Evolutionary conservation across 2,329 filamentous ascomycete species (phyloP).

Genomic region (Grosmannia huntii): DNA sequence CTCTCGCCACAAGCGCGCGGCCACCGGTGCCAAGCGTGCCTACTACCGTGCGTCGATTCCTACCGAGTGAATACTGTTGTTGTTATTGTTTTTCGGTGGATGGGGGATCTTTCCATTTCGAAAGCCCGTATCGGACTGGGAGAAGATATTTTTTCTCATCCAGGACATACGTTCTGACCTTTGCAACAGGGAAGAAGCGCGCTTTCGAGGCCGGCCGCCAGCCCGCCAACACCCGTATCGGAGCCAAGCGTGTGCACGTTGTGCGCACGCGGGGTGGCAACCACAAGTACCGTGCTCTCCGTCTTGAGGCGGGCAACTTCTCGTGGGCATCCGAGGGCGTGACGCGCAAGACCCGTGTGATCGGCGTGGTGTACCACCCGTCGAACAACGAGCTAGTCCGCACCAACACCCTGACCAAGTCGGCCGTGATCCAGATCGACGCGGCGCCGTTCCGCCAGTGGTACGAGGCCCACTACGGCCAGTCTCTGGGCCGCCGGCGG

Average conservation of each 20-base stretch:
- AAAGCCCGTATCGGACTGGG: constrained; percentile 51
- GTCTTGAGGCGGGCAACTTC: constrained; percentile 98
- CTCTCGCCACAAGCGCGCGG: constrained; percentile 99
- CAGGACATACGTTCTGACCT: constrained; percentile 62
- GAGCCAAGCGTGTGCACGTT: constrained; percentile 38
- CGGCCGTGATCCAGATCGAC: constrained; percentile 97
- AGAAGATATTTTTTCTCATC: constrained; percentile 11
- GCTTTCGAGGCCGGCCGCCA: constrained; percentile 99
- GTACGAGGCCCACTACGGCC: constrained; percentile 99
- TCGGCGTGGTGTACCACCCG: constrained; percentile 95
- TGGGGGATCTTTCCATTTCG: constrained; percentile 23
- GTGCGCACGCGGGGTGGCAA: constrained; percentile 56
- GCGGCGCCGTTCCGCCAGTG: constrained; percentile 98
- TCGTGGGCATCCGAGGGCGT: constrained; percentile 97
- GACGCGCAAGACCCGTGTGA: constrained; percentile 98
- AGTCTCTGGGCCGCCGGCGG: constrained; percentile 76
- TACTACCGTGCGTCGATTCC: constrained; percentile 62
- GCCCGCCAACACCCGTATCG: constrained; percentile 99
- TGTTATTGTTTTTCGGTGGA: constrained; percentile 19
- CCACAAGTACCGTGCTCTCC: constrained; percentile 98
- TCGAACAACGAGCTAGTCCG: constrained; percentile 99
- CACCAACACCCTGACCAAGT: constrained; percentile 99
- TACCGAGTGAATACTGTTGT: constrained; percentile 1
- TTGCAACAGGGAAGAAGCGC: constrained; percentile 73
- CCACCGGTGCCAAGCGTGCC: constrained; percentile 94